Percentiles rank a stretch among this genome's conserved stretches.
phyloP scores from a whole-genome alignment of 1,284 basidiomycete species.

The Trichosporon sp. region DNA sequence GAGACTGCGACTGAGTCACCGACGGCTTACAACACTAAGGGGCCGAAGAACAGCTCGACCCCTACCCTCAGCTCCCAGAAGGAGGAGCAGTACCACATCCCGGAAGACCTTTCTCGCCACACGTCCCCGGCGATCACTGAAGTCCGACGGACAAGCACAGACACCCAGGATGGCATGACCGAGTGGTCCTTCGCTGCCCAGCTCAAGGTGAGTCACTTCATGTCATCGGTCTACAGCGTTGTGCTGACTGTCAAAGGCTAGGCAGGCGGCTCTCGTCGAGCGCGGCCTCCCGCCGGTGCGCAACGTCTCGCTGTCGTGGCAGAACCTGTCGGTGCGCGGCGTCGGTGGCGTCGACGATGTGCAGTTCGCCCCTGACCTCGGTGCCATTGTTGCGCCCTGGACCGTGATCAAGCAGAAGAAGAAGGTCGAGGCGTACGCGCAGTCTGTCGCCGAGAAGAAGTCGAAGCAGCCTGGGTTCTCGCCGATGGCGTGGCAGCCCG shows the following conservation, averaged over 20 bases:
- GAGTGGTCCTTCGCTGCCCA: constrained; percentile 5
- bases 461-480: constrained; percentile 9
- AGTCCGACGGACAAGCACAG: neutral
- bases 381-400: constrained; percentile 37
- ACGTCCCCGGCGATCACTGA: neutral
- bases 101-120: neutral
- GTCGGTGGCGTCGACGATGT: constrained; percentile 39
- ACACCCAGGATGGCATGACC: neutral
- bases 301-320: constrained; percentile 31
- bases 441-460: constrained; percentile 17
- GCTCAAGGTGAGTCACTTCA: neutral
- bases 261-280: constrained; percentile 10
- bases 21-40: neutral
- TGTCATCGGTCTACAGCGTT: too few species aligned
- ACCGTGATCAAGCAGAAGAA: constrained; percentile 33
- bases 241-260: neutral
- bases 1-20: neutral
- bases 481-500: constrained; percentile 24
- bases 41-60: neutral
- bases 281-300: constrained; percentile 11
- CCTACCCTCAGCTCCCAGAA: neutral
- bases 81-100: constrained; percentile 4
- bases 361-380: constrained; percentile 37
- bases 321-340: constrained; percentile 37
- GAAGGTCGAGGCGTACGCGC: constrained; percentile 21